A percentile compares a stretch with the other conserved stretches of the same genome.
phyloP scores from a whole-genome alignment of 2,329 filamentous ascomycete species.

The Nannizziopsis arthrosporioides region DNA sequence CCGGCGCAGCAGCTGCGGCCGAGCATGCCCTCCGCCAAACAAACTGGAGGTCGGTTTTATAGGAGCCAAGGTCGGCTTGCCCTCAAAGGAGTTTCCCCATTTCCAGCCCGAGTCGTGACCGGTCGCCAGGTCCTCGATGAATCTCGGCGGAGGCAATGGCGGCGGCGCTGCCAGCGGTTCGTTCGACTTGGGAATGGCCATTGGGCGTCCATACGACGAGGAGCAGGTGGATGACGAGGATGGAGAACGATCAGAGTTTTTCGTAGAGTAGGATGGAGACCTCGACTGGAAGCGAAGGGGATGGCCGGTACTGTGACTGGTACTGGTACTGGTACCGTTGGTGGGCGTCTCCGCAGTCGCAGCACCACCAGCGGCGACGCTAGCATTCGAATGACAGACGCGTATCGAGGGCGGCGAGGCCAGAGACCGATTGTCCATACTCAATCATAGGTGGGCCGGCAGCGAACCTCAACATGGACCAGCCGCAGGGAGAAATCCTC shows the following conservation, averaged over 20 bases:
- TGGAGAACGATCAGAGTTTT: slow-evolving; percentile 19
- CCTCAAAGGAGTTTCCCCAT: slow-evolving; percentile 47
- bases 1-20: slow-evolving; percentile 24
- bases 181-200: slow-evolving; percentile 52
- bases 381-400: slow-evolving; percentile 17
- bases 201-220: slow-evolving; percentile 40
- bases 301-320: neutral
- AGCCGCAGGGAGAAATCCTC: neutral
- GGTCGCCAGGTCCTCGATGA: slow-evolving; percentile 44
- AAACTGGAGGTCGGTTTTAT: slow-evolving; percentile 42
- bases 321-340: slow-evolving; percentile 19
- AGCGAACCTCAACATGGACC: slow-evolving; percentile 13
- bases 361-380: neutral
- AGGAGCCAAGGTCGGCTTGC: slow-evolving; percentile 31
- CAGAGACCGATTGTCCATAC: slow-evolving; percentile 37
- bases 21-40: slow-evolving; percentile 33
- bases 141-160: slow-evolving; percentile 52
- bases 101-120: slow-evolving; percentile 53
- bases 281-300: slow-evolving; percentile 21
- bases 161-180: slow-evolving; percentile 41
- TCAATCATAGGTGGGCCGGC: slow-evolving; percentile 21
- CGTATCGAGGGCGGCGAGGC: slow-evolving; percentile 33
- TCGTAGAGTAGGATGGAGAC: slow-evolving; percentile 30
- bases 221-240: slow-evolving; percentile 20
- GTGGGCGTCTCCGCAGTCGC: neutral